These are phyloP conservation scores for Cryphonectria parasitica DNA, from an alignment of 2,329 filamentous ascomycete species.

Conservation along the genomic window DNA sequence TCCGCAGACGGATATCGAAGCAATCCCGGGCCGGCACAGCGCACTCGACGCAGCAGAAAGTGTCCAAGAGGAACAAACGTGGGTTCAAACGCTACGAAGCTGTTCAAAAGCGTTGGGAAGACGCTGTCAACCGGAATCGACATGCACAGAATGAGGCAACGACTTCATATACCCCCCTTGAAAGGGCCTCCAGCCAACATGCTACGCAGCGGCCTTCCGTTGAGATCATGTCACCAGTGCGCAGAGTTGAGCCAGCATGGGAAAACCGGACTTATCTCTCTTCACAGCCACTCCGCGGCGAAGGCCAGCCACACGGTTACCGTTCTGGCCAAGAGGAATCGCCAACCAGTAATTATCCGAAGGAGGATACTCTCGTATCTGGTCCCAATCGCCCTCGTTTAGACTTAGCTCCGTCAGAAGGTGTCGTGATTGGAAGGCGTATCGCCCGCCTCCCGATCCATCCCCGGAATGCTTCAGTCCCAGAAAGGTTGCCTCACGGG, in stretches of 20 bases:
- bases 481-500: conserved; percentile 33
- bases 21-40: conserved; percentile 15
- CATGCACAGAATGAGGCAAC: conserved; percentile 28
- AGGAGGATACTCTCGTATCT: neutral
- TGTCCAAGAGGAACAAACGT: conserved; percentile 44
- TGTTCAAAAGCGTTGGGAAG: conserved; percentile 36
- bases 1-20: neutral
- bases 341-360: conserved; percentile 16
- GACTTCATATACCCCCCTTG: conserved; percentile 21
- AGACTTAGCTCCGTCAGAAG: conserved; percentile 20
- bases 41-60: conserved; percentile 33
- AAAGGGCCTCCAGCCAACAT: conserved; percentile 29
- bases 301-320: conserved; percentile 6
- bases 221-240: conserved; percentile 22
- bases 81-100: conserved; percentile 53
- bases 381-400: neutral
- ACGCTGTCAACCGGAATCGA: conserved; percentile 38
- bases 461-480: conserved; percentile 13
- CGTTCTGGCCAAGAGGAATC: conserved; percentile 11
- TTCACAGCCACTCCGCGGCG: conserved; percentile 20
- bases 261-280: conserved; percentile 28
- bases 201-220: conserved; percentile 25
- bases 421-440: conserved; percentile 20
- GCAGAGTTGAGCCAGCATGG: conserved; percentile 23
- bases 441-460: conserved; percentile 26